Evolutionary conservation across 805 yeast species (phyloP).

Genomic region (Candida pseudofarinosa): DNA sequence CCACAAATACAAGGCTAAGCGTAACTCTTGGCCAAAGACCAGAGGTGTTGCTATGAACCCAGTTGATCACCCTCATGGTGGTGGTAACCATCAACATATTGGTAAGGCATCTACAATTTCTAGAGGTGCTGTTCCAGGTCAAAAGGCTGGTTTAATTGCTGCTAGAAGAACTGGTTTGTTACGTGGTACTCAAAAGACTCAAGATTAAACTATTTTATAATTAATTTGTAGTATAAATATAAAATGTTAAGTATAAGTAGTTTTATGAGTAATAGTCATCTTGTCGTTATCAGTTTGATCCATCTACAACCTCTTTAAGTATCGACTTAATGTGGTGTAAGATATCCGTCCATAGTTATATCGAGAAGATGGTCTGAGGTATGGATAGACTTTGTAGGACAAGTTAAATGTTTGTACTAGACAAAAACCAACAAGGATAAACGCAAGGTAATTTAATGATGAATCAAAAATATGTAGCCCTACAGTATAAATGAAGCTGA

Average conservation of each 20-base stretch:
- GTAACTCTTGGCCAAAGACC: slow-evolving; percentile 99
- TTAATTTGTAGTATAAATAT: slow-evolving; percentile 14
- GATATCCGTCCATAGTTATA: too few species aligned
- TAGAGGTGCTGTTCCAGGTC: slow-evolving; percentile 39
- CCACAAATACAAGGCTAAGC: slow-evolving; percentile 99
- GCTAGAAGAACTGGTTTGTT: slow-evolving; percentile 39
- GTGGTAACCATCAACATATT: slow-evolving; percentile 67
- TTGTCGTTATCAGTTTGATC: too few species aligned
- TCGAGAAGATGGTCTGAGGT: too few species aligned
- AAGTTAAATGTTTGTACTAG: too few species aligned
- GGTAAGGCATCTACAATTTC: slow-evolving; percentile 39
- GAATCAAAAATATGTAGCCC: too few species aligned
- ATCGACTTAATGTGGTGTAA: too few species aligned
- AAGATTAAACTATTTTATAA: slow-evolving; percentile 21
- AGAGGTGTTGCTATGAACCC: slow-evolving; percentile 99
- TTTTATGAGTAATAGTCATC: slow-evolving; percentile 1
- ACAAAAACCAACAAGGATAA: too few species aligned
- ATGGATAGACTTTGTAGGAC: too few species aligned
- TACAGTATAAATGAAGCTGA: too few species aligned
- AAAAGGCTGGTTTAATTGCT: slow-evolving; percentile 37
- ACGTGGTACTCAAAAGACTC: slow-evolving; percentile 37
- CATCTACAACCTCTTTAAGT: too few species aligned
- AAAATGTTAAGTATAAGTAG: slow-evolving; percentile 9
- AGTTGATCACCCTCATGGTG: slow-evolving; percentile 99
- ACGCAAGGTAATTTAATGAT: too few species aligned